Base-by-base conservation (phyloP, 2,329 filamentous ascomycete genomes). In the Paecilomyces sp. region DNA sequence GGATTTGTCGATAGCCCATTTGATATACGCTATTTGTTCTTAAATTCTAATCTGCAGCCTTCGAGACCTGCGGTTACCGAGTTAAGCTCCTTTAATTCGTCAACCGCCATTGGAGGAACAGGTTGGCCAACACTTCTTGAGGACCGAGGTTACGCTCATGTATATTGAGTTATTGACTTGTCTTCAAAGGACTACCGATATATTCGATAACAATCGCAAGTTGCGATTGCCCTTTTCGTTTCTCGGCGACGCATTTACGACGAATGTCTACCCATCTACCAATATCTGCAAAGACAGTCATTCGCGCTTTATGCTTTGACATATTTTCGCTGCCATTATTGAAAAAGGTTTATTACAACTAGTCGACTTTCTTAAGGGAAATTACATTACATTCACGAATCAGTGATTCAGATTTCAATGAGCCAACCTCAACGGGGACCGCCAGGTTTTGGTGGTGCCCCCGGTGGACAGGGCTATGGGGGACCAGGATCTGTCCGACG, bases 401-500 rank as follows among this genome's bases (percentile, higher is more conserved):
- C 8, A 47, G 41, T 41, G 41, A 47, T 47, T 18, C 41, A 6
- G 41, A 47, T 55, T 18, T 55, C 28, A 62, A 74, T 70, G 69
- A 64, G 65, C 62, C 61, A 63, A 15, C 58, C 59, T 52, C 41
- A 47, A 58, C 59, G 50, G 56, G 56, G 53, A 54, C 58, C 18
- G 50, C 30, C 60, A 28, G 63, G 59, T 31, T 51, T 60, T 24
- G 57, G 55, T 55, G 58, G 64, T 33, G 62, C 55, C 22, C 56
- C 63, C 51, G 62, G 61, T n/a, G 57, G 54, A 18, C 31, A 28
- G 28, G 36, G 28, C 18, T 55, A 24, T 54, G 56, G 58, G 3
- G 68, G 69, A 55, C 66, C 69, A 58, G 73, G 73, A 41, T 75
- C 73, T 18, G 73, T 75, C 55, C 70, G 70, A 34, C 67, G 72